Evolutionary conservation across 768 basidiomycete species (phyloP), one percentile per base, ranked within the genome.

Genomic region (Rhodosporidiobolus sp.): DNA sequence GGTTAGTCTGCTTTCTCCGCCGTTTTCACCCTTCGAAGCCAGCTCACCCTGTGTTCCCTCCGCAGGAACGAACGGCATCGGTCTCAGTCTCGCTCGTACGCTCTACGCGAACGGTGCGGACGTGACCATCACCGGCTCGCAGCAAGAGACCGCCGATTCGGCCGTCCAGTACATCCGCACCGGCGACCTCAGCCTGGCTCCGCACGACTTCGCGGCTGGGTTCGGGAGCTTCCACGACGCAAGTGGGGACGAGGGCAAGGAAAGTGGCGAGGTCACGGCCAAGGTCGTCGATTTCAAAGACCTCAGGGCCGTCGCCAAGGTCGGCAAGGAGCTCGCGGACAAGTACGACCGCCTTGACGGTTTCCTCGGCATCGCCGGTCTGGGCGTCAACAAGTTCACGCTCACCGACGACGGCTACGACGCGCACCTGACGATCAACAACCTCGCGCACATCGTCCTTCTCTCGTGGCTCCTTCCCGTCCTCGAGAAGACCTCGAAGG

Each of bases 371-470:
- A 67, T 70, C 34, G 69, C 69, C 24, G 73, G 73, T 20, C n/a
- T 70, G 16, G 73, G 73, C 32, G 69, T 71, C n/a, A 75, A 75
- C 58, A 45, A 50, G 26, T 71, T 68, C 49, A 60, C 34, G 3
- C 30, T 52, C 35, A 75, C 73, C 24, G 64, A 67, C 28, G 73
- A 75, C 22, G 73, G 73, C 30, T 70, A 61, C 73, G 73, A 75
- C 69, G 45, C 69, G 0, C 73, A 75, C 54, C 32, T 75, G 0
- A 67, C 57, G 5, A 54, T 62, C 65, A 75, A 75, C 66, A 62
- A 52, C 32, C 63, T 75, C 59, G 32, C 69, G 19, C 69, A 75
- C 61, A 53, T 61, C 52, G 22, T 71, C 26, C 34, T 75, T 35
- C 53, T 75, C 28, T 75, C 73, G 7, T 55, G 71, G 63, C 69